phyloP scores from a whole-genome alignment of 1,139 yeast species.

The Meyerozyma elateridarum region DNA sequence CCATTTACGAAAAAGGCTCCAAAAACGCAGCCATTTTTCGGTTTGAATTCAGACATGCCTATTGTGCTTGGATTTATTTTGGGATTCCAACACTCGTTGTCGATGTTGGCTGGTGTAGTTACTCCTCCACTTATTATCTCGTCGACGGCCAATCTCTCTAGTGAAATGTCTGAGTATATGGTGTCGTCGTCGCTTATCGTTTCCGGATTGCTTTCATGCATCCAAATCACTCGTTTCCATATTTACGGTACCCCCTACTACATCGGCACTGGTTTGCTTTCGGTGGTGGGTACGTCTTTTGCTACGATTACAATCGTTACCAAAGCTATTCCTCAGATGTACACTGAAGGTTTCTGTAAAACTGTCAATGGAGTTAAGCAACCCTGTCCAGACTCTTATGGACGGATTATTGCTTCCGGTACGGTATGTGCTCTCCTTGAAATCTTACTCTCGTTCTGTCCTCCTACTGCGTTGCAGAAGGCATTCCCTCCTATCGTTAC shows the following conservation, averaged over 20 bases:
- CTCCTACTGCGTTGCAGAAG: slow-evolving; percentile 63
- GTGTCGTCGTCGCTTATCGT: slow-evolving; percentile 74
- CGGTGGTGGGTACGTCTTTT: slow-evolving; percentile 87
- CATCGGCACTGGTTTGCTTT: slow-evolving; percentile 80
- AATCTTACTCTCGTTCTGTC: slow-evolving; percentile 66
- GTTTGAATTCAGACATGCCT: slow-evolving; percentile 76
- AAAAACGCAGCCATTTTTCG: slow-evolving; percentile 73
- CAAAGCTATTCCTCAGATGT: slow-evolving; percentile 77
- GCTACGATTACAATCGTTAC: slow-evolving; percentile 79
- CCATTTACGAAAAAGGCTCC: slow-evolving; percentile 56
- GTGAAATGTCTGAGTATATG: slow-evolving; percentile 55
- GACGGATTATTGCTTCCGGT: slow-evolving; percentile 79
- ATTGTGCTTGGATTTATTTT: slow-evolving; percentile 65
- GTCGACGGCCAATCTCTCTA: slow-evolving; percentile 50
- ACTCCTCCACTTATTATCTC: slow-evolving; percentile 80
- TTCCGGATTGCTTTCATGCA: slow-evolving; percentile 65
- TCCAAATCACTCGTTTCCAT: slow-evolving; percentile 80
- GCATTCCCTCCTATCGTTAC: slow-evolving; percentile 87
- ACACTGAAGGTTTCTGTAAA: slow-evolving; percentile 66
- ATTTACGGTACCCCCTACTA: slow-evolving; percentile 68
- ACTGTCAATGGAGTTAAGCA: slow-evolving; percentile 58
- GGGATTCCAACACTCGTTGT: slow-evolving; percentile 82
- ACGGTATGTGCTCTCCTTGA: slow-evolving; percentile 71
- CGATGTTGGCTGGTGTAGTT: slow-evolving; percentile 88
- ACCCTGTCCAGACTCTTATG: slow-evolving; percentile 88